phyloP scores from a whole-genome alignment of 2,329 filamentous ascomycete genomes.

The Fusarium transvaalense region DNA sequence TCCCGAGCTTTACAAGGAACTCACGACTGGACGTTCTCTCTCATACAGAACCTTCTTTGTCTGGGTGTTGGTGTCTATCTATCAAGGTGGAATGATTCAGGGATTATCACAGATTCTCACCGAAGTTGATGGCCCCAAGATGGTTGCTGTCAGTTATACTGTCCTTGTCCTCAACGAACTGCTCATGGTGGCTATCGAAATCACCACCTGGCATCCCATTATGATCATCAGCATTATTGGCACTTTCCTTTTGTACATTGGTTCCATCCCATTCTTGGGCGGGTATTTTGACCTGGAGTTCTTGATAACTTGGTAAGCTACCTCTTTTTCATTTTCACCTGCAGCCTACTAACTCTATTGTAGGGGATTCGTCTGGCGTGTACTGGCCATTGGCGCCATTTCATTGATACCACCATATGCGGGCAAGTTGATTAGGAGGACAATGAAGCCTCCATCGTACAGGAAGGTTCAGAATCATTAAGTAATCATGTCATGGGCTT shows the following conservation, averaged over 20 bases:
- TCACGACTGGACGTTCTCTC: conserved; percentile 88
- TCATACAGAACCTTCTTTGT: conserved; percentile 96
- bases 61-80: conserved; percentile 95
- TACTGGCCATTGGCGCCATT: conserved; percentile 81
- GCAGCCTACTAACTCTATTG: conserved; percentile 31
- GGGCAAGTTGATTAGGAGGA: conserved; percentile 85
- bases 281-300: conserved; percentile 90
- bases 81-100: conserved; percentile 95
- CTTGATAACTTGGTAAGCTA: conserved; percentile 74
- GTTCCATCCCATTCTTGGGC: conserved; percentile 85
- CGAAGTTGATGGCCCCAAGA: conserved; percentile 76
- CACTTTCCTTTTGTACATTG: conserved; percentile 84
- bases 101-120: conserved; percentile 92
- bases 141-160: conserved; percentile 93
- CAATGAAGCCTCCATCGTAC: conserved; percentile 92
- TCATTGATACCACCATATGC: conserved; percentile 88
- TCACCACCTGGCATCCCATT: conserved; percentile 95
- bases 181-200: conserved; percentile 95
- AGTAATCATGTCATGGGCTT: conserved; percentile 29
- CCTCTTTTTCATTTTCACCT: not conserved
- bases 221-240: conserved; percentile 90
- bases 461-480: conserved; percentile 86
- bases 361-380: conserved; percentile 90
- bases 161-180: conserved; percentile 94
- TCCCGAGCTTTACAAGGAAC: conserved; percentile 96